Evolutionary conservation across 805 yeast genomes (phyloP).

Genomic region (Candida ficus): DNA sequence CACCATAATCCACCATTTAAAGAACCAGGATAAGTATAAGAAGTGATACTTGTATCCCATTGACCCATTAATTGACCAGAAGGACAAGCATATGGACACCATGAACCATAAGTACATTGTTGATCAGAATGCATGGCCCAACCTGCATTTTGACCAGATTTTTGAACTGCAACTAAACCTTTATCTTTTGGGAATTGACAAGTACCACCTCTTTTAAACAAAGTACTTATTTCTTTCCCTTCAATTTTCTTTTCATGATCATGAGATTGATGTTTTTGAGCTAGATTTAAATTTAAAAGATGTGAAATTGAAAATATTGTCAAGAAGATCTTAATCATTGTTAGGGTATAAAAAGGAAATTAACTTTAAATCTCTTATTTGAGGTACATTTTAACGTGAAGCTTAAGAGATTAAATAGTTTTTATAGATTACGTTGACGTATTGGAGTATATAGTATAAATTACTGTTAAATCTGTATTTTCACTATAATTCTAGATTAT

Average conservation of each 20-base stretch:
- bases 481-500: too few relatives aligned
- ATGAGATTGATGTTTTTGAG: too few relatives aligned
- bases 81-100: conserved; percentile 90
- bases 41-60: conserved; percentile 77
- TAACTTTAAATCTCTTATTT: too few relatives aligned
- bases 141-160: conserved; percentile 57
- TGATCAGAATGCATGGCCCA: conserved; percentile 85
- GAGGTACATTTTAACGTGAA: too few relatives aligned
- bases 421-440: too few relatives aligned
- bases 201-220: conserved; percentile 32
- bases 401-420: too few relatives aligned
- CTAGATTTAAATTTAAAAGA: too few relatives aligned
- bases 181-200: conserved; percentile 66
- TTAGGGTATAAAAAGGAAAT: too few relatives aligned
- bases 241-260: conserved; percentile 22
- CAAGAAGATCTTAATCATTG: too few relatives aligned
- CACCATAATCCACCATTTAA: conserved; percentile 82
- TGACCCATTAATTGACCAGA: conserved; percentile 85
- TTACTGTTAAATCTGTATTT: too few relatives aligned
- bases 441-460: too few relatives aligned
- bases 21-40: conserved; percentile 72
- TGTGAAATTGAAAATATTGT: not conserved
- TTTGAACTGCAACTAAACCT: conserved; percentile 68
- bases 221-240: conserved; percentile 22
- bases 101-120: conserved; percentile 65